Evolutionary conservation across 2,329 filamentous ascomycete species (phyloP).

Genomic region (Geoglossum cookeanum): DNA sequence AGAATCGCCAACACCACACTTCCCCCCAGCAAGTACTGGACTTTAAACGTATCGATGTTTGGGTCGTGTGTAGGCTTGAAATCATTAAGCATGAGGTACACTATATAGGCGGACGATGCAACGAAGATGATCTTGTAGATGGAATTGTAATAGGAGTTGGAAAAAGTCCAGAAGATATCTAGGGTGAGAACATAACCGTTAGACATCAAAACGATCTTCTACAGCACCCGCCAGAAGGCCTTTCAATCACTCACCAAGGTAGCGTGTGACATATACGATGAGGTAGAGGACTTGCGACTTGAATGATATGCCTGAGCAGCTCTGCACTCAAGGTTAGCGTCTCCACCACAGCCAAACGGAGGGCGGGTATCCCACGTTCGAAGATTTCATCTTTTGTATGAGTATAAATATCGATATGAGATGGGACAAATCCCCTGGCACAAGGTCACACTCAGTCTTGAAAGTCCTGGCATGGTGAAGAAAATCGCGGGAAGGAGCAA

Average conservation of each 20-base stretch:
- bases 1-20: constrained; percentile 61
- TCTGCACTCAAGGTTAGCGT: constrained; percentile 33
- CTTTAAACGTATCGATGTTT: constrained; percentile 91
- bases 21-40: constrained; percentile 78
- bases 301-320: constrained; percentile 93
- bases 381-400: constrained; percentile 86
- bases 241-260: constrained; percentile 44
- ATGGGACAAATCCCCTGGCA: constrained; percentile 80
- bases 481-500: constrained; percentile 3
- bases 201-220: constrained; percentile 8
- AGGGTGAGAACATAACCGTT: constrained; percentile 3
- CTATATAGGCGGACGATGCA: constrained; percentile 70
- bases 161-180: constrained; percentile 79
- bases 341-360: neutral
- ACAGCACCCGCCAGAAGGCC: neutral
- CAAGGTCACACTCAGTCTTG: neutral
- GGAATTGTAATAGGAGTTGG: constrained; percentile 73
- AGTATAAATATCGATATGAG: constrained; percentile 84
- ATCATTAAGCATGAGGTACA: constrained; percentile 94
- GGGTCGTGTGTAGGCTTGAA: constrained; percentile 97
- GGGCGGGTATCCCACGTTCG: constrained; percentile 46
- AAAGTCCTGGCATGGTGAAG: neutral
- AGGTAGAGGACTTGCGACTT: constrained; percentile 95
- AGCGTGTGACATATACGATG: constrained; percentile 82
- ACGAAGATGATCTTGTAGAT: constrained; percentile 95